Conservation (phyloP, 441 rosid genomes). For the Euphorbia celastroides region DNA sequence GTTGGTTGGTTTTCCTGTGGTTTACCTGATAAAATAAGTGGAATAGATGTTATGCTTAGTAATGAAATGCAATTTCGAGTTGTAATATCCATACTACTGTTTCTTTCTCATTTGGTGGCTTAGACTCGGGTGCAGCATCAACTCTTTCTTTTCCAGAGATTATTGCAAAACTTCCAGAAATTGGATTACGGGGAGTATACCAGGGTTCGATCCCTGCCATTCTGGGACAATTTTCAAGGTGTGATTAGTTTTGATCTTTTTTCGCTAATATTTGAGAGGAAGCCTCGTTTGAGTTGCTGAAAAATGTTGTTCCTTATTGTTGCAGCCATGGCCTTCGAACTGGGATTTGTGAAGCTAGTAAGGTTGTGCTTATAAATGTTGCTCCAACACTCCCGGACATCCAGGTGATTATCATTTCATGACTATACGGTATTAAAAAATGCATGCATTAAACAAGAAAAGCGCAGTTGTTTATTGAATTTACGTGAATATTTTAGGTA, state of each 20-base stretch:
- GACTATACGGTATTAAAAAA: neutral
- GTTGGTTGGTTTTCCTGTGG: neutral
- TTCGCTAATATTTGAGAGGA: neutral
- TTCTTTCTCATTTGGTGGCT: constrained; percentile 13
- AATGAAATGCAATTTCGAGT: neutral
- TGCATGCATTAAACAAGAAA: neutral
- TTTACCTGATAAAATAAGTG: neutral
- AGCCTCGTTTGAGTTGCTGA: constrained; percentile 14
- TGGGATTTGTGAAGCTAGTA: constrained; percentile 88
- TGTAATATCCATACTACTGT: constrained; percentile 8
- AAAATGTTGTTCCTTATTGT: constrained; percentile 13
- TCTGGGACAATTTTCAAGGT: constrained; percentile 97
- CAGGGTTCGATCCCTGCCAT: constrained; percentile 95
- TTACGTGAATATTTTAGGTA: too few species aligned
- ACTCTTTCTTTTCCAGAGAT: constrained; percentile 71
- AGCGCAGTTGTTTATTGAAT: too few species aligned
- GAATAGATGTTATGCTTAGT: neutral
- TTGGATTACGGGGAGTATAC: constrained; percentile 79
- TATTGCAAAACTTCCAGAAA: constrained; percentile 87
- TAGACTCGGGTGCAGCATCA: constrained; percentile 98
- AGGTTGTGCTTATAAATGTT: constrained; percentile 73
- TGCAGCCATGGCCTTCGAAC: constrained; percentile 96
- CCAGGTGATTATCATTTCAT: constrained; percentile 43
- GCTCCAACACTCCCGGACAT: constrained; percentile 87
- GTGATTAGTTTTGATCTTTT: constrained; percentile 8